Conservation (phyloP, 2,329 filamentous ascomycete species). For the Volutella citrinella region DNA sequence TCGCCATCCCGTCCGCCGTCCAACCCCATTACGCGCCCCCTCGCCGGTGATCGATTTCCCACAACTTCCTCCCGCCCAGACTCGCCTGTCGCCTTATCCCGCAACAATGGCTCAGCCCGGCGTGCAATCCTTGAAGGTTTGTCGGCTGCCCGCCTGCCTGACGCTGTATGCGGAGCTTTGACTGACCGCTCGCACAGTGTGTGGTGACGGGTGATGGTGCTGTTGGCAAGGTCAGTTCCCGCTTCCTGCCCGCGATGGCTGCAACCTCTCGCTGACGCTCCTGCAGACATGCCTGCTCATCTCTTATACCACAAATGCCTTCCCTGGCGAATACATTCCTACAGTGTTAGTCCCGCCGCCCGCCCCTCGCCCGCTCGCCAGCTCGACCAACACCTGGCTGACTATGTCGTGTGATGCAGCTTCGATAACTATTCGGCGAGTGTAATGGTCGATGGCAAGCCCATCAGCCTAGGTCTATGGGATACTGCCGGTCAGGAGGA, state of each 20-base stretch:
- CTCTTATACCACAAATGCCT: conserved; percentile 98
- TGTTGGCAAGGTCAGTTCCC: conserved; percentile 78
- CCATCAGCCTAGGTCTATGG: conserved; percentile 94
- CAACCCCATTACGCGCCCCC: too few species aligned
- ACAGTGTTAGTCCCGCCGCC: conserved; percentile 71
- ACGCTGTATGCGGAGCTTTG: conserved; percentile 21
- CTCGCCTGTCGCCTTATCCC: too few species aligned
- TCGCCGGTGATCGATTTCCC: too few species aligned
- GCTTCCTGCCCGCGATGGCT: conserved; percentile 3
- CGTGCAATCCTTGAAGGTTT: conserved; percentile 89
- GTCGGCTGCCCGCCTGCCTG: conserved; percentile 25
- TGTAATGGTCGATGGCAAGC: conserved; percentile 98
- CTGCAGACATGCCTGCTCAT: conserved; percentile 94
- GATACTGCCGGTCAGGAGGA: conserved; percentile 99
- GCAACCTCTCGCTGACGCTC: conserved; percentile 29
- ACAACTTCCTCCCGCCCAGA: too few species aligned
- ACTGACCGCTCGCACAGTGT: conserved; percentile 59
- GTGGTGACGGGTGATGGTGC: conserved; percentile 99
- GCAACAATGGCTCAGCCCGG: conserved; percentile 70
- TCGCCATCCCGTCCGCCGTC: conserved; percentile 8
- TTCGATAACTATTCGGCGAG: conserved; percentile 99
- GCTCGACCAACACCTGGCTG: too few species aligned
- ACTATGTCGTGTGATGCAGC: conserved; percentile 47
- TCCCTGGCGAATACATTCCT: conserved; percentile 99
- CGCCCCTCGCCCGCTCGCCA: too few species aligned